Conservation (phyloP, 73 alveolate species). For the Tetrahymena borealis region DNA sequence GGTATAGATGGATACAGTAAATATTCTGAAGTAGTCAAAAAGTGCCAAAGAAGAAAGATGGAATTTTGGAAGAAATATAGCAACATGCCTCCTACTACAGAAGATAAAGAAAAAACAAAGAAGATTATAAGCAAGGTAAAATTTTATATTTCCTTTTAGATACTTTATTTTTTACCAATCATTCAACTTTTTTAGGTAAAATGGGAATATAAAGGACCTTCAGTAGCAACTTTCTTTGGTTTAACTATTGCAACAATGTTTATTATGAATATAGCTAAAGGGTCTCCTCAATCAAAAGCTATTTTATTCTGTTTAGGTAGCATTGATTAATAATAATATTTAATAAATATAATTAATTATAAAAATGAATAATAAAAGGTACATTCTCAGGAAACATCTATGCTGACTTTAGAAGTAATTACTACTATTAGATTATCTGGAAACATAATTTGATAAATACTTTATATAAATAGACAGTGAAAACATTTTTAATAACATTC, state of each 20-base stretch:
- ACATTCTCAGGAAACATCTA: neutral
- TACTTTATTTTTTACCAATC: neutral
- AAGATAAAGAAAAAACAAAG: neutral
- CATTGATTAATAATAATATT: neutral
- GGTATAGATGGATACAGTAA: neutral
- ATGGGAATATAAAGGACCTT: neutral
- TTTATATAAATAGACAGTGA: neutral
- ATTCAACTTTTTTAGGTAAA: neutral
- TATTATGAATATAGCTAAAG: neutral
- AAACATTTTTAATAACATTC: neutral
- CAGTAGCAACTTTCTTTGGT: neutral
- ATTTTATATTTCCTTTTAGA: neutral
- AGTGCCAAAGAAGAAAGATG: neutral
- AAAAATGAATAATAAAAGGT: neutral
- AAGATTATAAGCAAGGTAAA: neutral
- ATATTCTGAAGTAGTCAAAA: neutral
- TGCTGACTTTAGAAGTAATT: neutral
- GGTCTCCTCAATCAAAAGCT: neutral
- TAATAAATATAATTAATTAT: too few species aligned
- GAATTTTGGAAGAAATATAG: neutral
- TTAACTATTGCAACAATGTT: neutral
- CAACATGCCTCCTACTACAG: neutral
- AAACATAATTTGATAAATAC: too few species aligned
- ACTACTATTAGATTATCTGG: neutral
- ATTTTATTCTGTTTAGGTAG: neutral